Evolutionary conservation across 441 rosid genomes (phyloP).

Genomic region (Croton setiger): DNA sequence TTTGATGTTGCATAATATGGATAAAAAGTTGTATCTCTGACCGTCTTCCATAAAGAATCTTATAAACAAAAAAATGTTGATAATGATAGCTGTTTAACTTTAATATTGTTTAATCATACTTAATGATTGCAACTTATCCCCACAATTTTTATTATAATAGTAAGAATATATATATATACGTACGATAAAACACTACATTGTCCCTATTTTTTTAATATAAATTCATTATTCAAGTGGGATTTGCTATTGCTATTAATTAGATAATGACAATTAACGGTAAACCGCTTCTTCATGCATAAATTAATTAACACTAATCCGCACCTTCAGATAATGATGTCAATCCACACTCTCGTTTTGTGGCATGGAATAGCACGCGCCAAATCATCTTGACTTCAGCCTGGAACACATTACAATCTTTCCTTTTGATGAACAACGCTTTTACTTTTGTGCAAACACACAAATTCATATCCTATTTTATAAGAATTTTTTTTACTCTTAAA

Average conservation of each 20-base stretch:
- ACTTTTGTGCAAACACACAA: not conserved
- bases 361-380: not conserved
- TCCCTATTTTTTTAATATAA: not conserved
- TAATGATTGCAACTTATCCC: conserved; percentile 23
- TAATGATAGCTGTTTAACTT: conserved; percentile 4
- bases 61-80: conserved; percentile 14
- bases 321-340: not conserved
- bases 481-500: no score
- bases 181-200: no score
- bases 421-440: no score
- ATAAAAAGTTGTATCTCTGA: not conserved
- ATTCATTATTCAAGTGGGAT: not conserved
- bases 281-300: conserved; percentile 22
- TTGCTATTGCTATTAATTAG: conserved; percentile 3
- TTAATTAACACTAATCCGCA: not conserved
- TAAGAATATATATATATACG: no score
- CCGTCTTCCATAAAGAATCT: not conserved
- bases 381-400: not conserved
- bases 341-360: not conserved
- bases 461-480: no score
- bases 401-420: no score
- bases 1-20: not conserved
- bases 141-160: not conserved
- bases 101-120: not conserved
- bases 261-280: conserved; percentile 51